Evolutionary conservation across 306 rosid species (phyloP), one percentile per base, ranked within the genome.

Genomic region (Quercus suber): DNA sequence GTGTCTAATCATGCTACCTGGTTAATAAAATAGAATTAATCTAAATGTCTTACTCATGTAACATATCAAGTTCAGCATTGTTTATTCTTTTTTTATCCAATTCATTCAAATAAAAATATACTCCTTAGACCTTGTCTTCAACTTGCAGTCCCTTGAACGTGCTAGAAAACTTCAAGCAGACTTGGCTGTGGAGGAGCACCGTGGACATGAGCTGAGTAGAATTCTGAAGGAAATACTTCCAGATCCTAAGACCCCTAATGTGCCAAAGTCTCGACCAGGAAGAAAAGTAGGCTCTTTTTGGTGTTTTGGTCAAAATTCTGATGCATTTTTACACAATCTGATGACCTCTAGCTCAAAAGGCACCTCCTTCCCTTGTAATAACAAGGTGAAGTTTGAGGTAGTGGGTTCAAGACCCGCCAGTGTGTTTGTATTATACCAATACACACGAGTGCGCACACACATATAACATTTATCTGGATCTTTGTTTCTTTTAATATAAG

Each of bases 141-240:
- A 78, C 78, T 74, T 86, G 82, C 91, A 95, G 98, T 91, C 99
- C 64, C 88, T 83, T 18, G 98, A 92, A 43, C 91, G 93, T 23
- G 91, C 97, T 57, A 91, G 92, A 88, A 86, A 82, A 89, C 96
- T 95, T 68, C 84, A 83, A 74, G 92, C 90, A 75, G 97, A 95
- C 79, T 85, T 95, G 81, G 97, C 97, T 71, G 92, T 91, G 57
- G 99, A 95, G 86, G 99, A 95, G 73, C 91, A 89, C 37, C 95
- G 94, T 73, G 93, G 78, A 61, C 89, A 76, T 65, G 99, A 95
- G 86, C 86, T 95, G 71, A 90, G 91, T 82, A 86, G 96, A 90
- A 95, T 95, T 69, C 83, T 95, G 88, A 89, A 88, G 82, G 99
- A 94, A 84, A 91, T 90, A 75, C 90, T 95, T 80, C 98, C 92